Percentiles rank a stretch among this genome's conserved stretches.
Conservation (phyloP, 2,329 filamentous ascomycete genomes). For the Scedosporium dehoogii region DNA sequence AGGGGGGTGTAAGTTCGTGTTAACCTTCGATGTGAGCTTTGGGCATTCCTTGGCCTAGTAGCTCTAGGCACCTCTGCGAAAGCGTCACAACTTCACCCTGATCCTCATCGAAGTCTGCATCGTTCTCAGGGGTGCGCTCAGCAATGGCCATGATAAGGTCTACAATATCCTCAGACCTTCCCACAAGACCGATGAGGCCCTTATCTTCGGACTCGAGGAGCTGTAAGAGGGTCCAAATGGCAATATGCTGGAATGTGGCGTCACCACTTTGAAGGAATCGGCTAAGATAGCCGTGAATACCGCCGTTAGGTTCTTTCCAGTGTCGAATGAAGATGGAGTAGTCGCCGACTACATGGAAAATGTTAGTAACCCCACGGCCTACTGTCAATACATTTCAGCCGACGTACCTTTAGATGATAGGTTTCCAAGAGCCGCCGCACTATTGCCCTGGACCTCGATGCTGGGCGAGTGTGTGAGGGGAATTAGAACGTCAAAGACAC, state of each 20-base stretch:
- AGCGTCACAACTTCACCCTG: constrained; percentile 89
- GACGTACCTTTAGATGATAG: constrained; percentile 84
- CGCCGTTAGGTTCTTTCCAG: constrained; percentile 85
- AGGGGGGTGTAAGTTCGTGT: constrained; percentile 3
- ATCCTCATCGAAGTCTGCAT: constrained; percentile 77
- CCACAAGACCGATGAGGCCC: constrained; percentile 77
- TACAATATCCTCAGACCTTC: constrained; percentile 83
- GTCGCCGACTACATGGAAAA: constrained; percentile 61
- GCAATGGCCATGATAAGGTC: constrained; percentile 87
- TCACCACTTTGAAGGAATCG: constrained; percentile 91
- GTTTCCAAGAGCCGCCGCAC: constrained; percentile 89
- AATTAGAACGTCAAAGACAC: constrained; percentile 93
- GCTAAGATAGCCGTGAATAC: constrained; percentile 89
- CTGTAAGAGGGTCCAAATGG: constrained; percentile 94
- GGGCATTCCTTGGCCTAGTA: constrained; percentile 64
- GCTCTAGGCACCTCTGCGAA: constrained; percentile 80
- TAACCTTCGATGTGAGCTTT: constrained; percentile 78
- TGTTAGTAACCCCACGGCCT: not conserved
- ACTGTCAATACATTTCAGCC: not conserved
- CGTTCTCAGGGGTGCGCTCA: constrained; percentile 71
- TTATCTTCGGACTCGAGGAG: constrained; percentile 92
- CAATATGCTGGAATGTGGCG: constrained; percentile 97
- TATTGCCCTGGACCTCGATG: constrained; percentile 97
- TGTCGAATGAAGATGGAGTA: constrained; percentile 94
- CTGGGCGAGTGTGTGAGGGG: constrained; percentile 90